Percentiles rank a stretch among this genome's conserved stretches.
These are phyloP conservation scores for Alternaria tenuissima DNA, from an alignment of 2,329 filamentous ascomycete species.

Conservation along the genomic window DNA sequence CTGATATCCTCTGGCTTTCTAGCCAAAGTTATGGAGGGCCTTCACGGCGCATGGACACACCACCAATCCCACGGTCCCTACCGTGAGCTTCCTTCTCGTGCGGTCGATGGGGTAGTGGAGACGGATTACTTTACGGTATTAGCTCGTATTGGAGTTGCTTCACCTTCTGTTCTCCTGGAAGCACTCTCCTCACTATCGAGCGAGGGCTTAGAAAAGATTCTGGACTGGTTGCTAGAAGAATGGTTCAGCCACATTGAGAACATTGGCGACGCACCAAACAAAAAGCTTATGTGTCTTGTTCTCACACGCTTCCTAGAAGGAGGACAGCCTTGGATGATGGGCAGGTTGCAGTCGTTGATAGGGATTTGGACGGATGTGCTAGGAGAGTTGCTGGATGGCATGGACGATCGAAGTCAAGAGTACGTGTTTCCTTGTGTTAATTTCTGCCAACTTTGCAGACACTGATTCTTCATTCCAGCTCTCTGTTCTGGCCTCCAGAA, in stretches of 20 bases:
- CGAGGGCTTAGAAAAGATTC: constrained; percentile 39
- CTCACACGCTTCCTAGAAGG: constrained; percentile 76
- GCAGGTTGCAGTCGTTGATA: constrained; percentile 75
- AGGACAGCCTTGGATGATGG: constrained; percentile 65
- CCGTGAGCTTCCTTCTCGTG: constrained; percentile 67
- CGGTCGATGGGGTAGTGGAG: constrained; percentile 77
- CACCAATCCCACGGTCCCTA: constrained; percentile 83
- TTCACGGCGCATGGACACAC: constrained; percentile 58
- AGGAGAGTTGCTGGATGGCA: constrained; percentile 69
- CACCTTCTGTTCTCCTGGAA: constrained; percentile 71
- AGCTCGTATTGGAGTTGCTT: constrained; percentile 77
- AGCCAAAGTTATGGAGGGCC: constrained; percentile 59
- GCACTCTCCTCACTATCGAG: constrained; percentile 54
- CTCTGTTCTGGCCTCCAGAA: constrained; percentile 52
- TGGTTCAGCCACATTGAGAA: constrained; percentile 74
- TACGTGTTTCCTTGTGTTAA: constrained; percentile 24
- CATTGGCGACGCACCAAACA: constrained; percentile 70
- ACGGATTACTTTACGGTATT: constrained; percentile 87
- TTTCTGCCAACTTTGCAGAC: not conserved
- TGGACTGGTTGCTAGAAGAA: constrained; percentile 62
- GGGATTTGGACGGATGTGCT: constrained; percentile 78
- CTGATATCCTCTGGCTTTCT: constrained; percentile 67
- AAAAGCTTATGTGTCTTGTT: constrained; percentile 77
- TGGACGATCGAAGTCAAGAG: constrained; percentile 55
- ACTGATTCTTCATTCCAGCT: constrained; percentile 38